Evolutionary conservation across 371 early-diverging fungal species (phyloP).

Genomic region (Massospora cicadina): DNA sequence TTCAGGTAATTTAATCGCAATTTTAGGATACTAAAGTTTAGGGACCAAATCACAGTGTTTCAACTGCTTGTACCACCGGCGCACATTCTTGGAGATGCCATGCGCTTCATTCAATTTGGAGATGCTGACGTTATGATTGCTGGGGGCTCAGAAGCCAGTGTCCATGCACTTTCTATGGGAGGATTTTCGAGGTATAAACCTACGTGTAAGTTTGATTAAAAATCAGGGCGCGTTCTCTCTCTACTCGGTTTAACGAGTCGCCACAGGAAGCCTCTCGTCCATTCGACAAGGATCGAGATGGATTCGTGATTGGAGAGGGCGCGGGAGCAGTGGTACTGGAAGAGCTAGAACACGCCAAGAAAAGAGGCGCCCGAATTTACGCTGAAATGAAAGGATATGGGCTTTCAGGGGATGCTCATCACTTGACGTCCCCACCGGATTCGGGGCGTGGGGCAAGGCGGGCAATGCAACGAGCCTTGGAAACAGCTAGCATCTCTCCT

Average conservation of each 20-base stretch:
- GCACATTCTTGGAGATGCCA: slow-evolving; percentile 88
- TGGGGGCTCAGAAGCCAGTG: slow-evolving; percentile 77
- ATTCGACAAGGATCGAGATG: slow-evolving; percentile 68
- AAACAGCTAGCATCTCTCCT: slow-evolving; percentile 31
- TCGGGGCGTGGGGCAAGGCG: slow-evolving; percentile 69
- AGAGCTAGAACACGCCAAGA: slow-evolving; percentile 72
- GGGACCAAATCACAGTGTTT: slow-evolving; percentile 84
- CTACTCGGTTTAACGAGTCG: slow-evolving; percentile 49
- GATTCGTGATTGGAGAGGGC: slow-evolving; percentile 93
- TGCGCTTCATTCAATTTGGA: slow-evolving; percentile 73
- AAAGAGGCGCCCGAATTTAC: slow-evolving; percentile 71
- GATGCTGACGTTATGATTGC: slow-evolving; percentile 94
- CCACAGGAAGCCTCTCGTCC: slow-evolving; percentile 73
- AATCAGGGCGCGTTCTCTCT: slow-evolving; percentile 60
- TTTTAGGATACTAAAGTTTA: slow-evolving; percentile 12
- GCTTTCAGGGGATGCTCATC: slow-evolving; percentile 80
- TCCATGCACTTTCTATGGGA: slow-evolving; percentile 71
- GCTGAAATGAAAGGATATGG: slow-evolving; percentile 84
- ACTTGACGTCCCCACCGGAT: slow-evolving; percentile 81
- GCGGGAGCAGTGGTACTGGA: slow-evolving; percentile 82
- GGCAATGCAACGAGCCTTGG: slow-evolving; percentile 71
- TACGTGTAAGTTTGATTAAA: neutral
- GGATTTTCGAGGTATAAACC: slow-evolving; percentile 58
- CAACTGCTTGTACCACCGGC: slow-evolving; percentile 91
- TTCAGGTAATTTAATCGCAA: slow-evolving; percentile 25